These are phyloP conservation scores for Trametes hirsuta DNA, from an alignment of 1,284 basidiomycete species.

Conservation along the genomic window DNA sequence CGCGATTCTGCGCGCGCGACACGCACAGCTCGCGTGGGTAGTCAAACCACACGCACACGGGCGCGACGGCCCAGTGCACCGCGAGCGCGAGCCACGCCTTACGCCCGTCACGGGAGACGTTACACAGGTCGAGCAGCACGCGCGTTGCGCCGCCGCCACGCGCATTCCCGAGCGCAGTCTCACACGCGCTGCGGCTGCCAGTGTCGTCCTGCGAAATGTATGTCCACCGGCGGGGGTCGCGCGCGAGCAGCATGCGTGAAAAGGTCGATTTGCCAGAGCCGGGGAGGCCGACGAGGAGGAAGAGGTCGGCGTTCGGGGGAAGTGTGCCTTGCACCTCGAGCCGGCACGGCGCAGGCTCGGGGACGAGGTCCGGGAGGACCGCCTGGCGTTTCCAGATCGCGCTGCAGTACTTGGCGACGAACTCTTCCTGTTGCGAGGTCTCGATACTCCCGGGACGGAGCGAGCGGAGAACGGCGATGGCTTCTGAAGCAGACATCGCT, in stretches of 20 bases:
- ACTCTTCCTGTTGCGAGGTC: slow-evolving; percentile 55
- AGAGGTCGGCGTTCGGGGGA: slow-evolving; percentile 40
- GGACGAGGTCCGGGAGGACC: slow-evolving; percentile 48
- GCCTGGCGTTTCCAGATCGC: slow-evolving; percentile 61
- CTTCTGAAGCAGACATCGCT: slow-evolving; percentile 49
- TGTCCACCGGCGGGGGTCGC: slow-evolving; percentile 46
- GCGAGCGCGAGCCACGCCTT: slow-evolving; percentile 54
- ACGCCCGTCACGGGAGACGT: slow-evolving; percentile 50
- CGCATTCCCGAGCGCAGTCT: slow-evolving; percentile 47
- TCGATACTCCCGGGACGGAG: slow-evolving; percentile 60
- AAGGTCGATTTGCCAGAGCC: slow-evolving; percentile 67
- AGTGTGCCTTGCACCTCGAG: slow-evolving; percentile 48
- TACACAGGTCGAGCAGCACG: slow-evolving; percentile 60
- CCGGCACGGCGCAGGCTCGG: slow-evolving; percentile 52
- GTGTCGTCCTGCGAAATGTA: slow-evolving; percentile 60
- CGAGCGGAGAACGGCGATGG: slow-evolving; percentile 48
- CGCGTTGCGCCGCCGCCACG: slow-evolving; percentile 33
- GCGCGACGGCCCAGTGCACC: slow-evolving; percentile 48
- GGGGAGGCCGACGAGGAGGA: slow-evolving; percentile 60
- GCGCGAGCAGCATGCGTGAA: slow-evolving; percentile 46
- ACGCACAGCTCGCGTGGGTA: slow-evolving; percentile 52
- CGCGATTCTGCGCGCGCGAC: slow-evolving; percentile 55
- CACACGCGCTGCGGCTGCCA: slow-evolving; percentile 52
- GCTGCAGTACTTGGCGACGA: slow-evolving; percentile 59
- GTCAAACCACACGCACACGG: slow-evolving; percentile 61